Percentiles rank a stretch among this genome's conserved stretches.
Conservation (phyloP, 305 asterid species). For the Vinca major region DNA sequence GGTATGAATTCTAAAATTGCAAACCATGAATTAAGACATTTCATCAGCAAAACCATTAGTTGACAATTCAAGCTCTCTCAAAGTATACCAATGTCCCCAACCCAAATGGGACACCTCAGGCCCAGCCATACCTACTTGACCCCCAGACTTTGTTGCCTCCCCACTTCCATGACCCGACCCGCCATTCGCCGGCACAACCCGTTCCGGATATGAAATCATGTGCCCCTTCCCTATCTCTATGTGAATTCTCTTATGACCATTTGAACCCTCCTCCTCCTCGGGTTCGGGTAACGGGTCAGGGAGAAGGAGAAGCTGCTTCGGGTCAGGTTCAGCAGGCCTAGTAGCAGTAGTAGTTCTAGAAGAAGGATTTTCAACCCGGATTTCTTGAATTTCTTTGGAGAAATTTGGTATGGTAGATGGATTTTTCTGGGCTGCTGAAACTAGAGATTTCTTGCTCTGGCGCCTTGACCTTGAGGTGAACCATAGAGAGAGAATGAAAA, state of each 20-base stretch:
- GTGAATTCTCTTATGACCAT: slow-evolving; percentile 37
- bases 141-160: slow-evolving; percentile 28
- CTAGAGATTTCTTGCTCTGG: slow-evolving; percentile 23
- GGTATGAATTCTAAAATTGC: too few relatives aligned
- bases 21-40: too few relatives aligned
- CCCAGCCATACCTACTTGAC: slow-evolving; percentile 35
- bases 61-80: slow-evolving; percentile 70
- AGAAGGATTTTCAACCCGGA: slow-evolving; percentile 41
- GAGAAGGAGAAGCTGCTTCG: slow-evolving; percentile 25
- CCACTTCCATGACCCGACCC: slow-evolving; percentile 49
- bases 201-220: slow-evolving; percentile 38
- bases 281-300: slow-evolving; percentile 43
- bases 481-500: slow-evolving; percentile 73
- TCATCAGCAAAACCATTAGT: slow-evolving; percentile 65
- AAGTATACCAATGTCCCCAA: slow-evolving; percentile 95
- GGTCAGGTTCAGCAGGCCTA: slow-evolving; percentile 29
- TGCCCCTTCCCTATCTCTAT: slow-evolving; percentile 56
- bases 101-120: slow-evolving; percentile 94
- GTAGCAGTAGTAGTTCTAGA: slow-evolving; percentile 13
- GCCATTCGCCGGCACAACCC: slow-evolving; percentile 29
- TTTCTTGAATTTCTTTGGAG: slow-evolving; percentile 73
- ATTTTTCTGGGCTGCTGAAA: slow-evolving; percentile 24
- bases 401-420: slow-evolving; percentile 46
- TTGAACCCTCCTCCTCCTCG: slow-evolving; percentile 22
- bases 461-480: slow-evolving; percentile 52